These are phyloP conservation scores for Vigna radiata DNA, from an alignment of 306 rosid species.

Conservation along the genomic window DNA sequence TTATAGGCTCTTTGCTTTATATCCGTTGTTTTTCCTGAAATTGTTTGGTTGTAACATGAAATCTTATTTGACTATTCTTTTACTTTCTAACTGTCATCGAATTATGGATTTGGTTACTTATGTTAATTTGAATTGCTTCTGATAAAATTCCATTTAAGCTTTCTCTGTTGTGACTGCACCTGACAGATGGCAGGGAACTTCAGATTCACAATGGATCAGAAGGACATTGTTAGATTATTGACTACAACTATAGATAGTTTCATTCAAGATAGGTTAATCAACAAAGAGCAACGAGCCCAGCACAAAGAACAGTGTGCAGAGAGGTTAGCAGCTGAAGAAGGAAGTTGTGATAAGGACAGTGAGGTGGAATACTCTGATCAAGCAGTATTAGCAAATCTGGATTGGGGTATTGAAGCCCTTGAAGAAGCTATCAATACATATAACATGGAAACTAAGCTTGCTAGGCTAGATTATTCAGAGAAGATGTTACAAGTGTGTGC, in stretches of 20 bases:
- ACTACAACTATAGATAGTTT: slow-evolving; percentile 66
- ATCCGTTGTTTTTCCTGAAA: background rate
- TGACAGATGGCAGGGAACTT: slow-evolving; percentile 60
- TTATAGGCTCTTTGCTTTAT: background rate
- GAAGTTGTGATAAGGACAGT: slow-evolving; percentile 58
- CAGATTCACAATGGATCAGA: slow-evolving; percentile 72
- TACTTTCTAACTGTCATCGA: background rate
- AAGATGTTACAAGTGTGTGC: slow-evolving; percentile 96
- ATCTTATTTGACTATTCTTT: background rate
- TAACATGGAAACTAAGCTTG: slow-evolving; percentile 85
- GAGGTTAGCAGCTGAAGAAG: slow-evolving; percentile 95
- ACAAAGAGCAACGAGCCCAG: slow-evolving; percentile 68
- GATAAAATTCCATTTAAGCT: background rate
- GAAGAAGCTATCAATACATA: slow-evolving; percentile 91
- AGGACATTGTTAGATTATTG: slow-evolving; percentile 67
- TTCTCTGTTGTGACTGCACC: slow-evolving; percentile 25
- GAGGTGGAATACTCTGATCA: slow-evolving; percentile 89
- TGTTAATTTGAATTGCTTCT: background rate
- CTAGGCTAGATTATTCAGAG: slow-evolving; percentile 81
- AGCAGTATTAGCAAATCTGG: slow-evolving; percentile 88
- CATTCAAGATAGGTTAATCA: slow-evolving; percentile 66
- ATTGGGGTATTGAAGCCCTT: slow-evolving; percentile 96
- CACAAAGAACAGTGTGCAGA: slow-evolving; percentile 92
- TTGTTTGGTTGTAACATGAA: slow-evolving; percentile 11
- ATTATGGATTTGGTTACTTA: slow-evolving; percentile 27